Conservation (phyloP, 345 rosid genomes). For the Litchi chinensis region DNA sequence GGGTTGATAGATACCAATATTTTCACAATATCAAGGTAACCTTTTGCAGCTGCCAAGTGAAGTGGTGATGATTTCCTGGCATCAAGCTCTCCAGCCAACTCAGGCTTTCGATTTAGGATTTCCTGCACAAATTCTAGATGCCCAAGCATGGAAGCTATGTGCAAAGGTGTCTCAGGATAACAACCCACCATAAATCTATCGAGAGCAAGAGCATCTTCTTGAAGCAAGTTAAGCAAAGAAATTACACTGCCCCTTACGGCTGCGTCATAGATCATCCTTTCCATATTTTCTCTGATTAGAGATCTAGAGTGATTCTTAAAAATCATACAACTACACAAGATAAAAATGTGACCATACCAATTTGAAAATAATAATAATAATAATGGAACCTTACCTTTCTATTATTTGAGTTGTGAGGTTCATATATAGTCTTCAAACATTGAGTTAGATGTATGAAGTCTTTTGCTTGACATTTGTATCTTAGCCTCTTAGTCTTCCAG, state of each 20-base stretch:
- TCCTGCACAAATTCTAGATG: constrained; percentile 13
- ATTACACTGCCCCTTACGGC: not conserved
- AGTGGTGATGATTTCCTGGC: constrained; percentile 8
- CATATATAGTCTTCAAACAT: too few species aligned
- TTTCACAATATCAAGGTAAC: too few species aligned
- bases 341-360: too few species aligned
- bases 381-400: too few species aligned
- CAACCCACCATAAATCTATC: constrained; percentile 4
- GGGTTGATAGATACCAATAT: too few species aligned
- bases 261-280: constrained; percentile 7
- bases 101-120: constrained; percentile 8
- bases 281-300: not conserved
- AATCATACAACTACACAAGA: too few species aligned
- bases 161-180: constrained; percentile 16
- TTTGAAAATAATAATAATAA: too few species aligned
- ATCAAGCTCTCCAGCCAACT: constrained; percentile 13
- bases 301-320: too few species aligned
- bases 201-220: constrained; percentile 9
- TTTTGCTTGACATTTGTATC: too few species aligned
- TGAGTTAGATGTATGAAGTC: too few species aligned
- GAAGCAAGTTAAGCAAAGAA: constrained; percentile 9
- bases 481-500: too few species aligned
- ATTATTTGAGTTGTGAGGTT: too few species aligned
- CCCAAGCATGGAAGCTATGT: constrained; percentile 16
- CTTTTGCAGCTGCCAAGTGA: constrained; percentile 1